Evolutionary conservation across 83 land plant species (phyloP).

Genomic region (Diphasiastrum complanatum): DNA sequence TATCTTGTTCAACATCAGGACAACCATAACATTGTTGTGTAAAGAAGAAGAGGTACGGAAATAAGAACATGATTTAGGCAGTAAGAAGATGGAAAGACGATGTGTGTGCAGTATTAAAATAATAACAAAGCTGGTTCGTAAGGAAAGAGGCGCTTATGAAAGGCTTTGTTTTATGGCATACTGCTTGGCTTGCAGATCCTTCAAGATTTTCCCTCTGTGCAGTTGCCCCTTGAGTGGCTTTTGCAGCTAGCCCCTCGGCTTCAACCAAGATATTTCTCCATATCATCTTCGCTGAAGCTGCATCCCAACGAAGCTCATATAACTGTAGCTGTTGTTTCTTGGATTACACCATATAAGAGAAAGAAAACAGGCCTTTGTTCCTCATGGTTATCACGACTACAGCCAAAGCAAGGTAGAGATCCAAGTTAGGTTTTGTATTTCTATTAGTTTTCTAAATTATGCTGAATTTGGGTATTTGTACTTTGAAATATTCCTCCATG

Average conservation of each 20-base stretch:
- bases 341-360: constrained; percentile 81
- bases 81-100: background rate
- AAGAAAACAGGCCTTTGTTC: constrained; percentile 81
- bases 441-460: background rate
- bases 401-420: constrained; percentile 49
- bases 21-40: no score
- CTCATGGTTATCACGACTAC: constrained; percentile 74
- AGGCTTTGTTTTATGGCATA: no score
- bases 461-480: background rate
- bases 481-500: background rate
- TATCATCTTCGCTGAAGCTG: constrained; percentile 68
- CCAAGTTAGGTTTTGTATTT: background rate
- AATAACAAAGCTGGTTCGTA: no score
- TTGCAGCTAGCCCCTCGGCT: constrained; percentile 86
- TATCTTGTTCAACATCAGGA: no score
- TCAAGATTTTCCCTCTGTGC: constrained; percentile 78
- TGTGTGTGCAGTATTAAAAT: background rate
- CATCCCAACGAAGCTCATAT: constrained; percentile 84
- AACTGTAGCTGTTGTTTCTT: constrained; percentile 75
- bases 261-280: constrained; percentile 72
- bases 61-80: no score
- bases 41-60: no score
- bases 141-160: no score
- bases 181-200: constrained; percentile 59
- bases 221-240: constrained; percentile 90